These are phyloP conservation scores for Aspergillus sp. DNA, from an alignment of 2,329 filamentous ascomycete species.

Conservation along the genomic window DNA sequence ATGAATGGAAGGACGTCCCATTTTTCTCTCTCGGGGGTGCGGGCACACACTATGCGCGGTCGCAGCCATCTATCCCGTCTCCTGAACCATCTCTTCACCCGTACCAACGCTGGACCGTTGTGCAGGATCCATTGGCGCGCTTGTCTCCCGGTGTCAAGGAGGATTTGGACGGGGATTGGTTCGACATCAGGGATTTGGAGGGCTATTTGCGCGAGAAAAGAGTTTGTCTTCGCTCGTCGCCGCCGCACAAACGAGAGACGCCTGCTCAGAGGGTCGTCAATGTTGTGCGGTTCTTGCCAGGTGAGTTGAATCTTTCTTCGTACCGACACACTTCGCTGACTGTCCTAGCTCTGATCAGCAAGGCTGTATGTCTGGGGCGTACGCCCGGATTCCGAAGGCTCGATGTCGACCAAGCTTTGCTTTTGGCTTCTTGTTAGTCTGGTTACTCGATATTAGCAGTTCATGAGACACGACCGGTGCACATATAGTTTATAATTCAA, in stretches of 20 bases:
- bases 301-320: constrained; percentile 4
- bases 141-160: constrained; percentile 11
- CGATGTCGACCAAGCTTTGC: constrained; percentile 22
- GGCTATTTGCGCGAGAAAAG: constrained; percentile 19
- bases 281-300: constrained; percentile 16
- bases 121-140: constrained; percentile 14
- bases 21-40: constrained; percentile 25
- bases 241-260: neutral
- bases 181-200: constrained; percentile 23
- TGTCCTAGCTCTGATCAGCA: constrained; percentile 15
- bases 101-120: constrained; percentile 10
- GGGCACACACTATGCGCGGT: constrained; percentile 23
- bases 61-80: neutral
- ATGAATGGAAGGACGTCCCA: constrained; percentile 22
- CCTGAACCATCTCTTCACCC: constrained; percentile 5
- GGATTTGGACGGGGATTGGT: constrained; percentile 24
- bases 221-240: constrained; percentile 13
- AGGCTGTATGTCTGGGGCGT: constrained; percentile 24
- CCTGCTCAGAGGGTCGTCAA: constrained; percentile 3
- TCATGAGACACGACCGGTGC: neutral
- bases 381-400: constrained; percentile 22
- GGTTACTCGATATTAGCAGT: neutral
- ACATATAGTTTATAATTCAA: no score
- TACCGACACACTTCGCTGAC: constrained; percentile 6
- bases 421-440: neutral